Evolutionary conservation across 306 rosid genomes (phyloP).

Genomic region (Neltuma alba): DNA sequence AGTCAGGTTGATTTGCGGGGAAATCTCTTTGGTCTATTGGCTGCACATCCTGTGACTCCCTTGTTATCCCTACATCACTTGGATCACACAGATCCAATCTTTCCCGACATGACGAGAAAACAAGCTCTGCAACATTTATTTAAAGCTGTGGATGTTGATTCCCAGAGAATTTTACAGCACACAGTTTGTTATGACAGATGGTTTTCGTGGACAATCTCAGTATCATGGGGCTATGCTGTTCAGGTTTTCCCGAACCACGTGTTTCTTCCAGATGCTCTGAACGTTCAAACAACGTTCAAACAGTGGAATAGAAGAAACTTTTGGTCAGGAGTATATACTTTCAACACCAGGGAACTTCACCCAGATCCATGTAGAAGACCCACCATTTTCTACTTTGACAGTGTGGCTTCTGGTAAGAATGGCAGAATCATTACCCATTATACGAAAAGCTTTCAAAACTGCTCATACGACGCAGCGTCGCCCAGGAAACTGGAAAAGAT

Average conservation of each 20-base stretch:
- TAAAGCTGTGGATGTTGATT: slow-evolving; percentile 56
- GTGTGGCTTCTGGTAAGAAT: slow-evolving; percentile 39
- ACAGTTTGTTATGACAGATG: slow-evolving; percentile 75
- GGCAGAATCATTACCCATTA: slow-evolving; percentile 51
- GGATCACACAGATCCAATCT: slow-evolving; percentile 56
- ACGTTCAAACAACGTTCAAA: slow-evolving; percentile 56
- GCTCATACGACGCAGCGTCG: slow-evolving; percentile 46
- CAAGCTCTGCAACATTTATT: slow-evolving; percentile 64
- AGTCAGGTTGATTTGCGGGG: slow-evolving; percentile 71
- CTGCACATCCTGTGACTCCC: slow-evolving; percentile 79
- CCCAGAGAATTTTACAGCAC: slow-evolving; percentile 73
- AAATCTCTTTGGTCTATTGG: slow-evolving; percentile 68
- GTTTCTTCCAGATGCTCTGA: slow-evolving; percentile 54
- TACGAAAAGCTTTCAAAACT: slow-evolving; percentile 51
- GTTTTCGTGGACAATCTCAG: slow-evolving; percentile 66
- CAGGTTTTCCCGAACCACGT: slow-evolving; percentile 56
- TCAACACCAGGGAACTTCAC: slow-evolving; percentile 45
- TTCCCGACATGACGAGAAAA: slow-evolving; percentile 63
- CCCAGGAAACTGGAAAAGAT: slow-evolving; percentile 57
- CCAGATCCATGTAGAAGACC: slow-evolving; percentile 65
- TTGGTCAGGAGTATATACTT: slow-evolving; percentile 44
- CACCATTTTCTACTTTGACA: slow-evolving; percentile 58
- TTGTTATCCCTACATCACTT: slow-evolving; percentile 74
- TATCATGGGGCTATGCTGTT: slow-evolving; percentile 93
- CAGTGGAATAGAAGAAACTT: slow-evolving; percentile 48